Percentiles rank a stretch among this genome's conserved stretches.
Evolutionary conservation across 805 yeast species (phyloP).

Genomic region (Ascoidea asiatica): DNA sequence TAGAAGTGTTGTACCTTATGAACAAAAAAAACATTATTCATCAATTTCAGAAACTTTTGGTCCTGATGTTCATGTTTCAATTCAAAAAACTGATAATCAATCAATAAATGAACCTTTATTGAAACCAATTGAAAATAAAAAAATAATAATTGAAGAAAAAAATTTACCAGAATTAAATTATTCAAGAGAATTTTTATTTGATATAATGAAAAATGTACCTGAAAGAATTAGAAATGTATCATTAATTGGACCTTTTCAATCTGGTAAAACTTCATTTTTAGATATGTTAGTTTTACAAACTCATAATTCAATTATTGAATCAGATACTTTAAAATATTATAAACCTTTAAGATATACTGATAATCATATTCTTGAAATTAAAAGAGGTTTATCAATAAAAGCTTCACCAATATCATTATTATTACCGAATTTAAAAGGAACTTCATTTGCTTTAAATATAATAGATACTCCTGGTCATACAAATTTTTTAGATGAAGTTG

Average conservation of each 20-base stretch:
- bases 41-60: constrained; percentile 36
- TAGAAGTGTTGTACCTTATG: constrained; percentile 22
- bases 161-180: constrained; percentile 47
- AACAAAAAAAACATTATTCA: constrained; percentile 31
- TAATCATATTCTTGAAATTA: constrained; percentile 52
- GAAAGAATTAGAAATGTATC: constrained; percentile 63
- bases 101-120: constrained; percentile 50
- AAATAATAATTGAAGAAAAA: constrained; percentile 34
- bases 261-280: constrained; percentile 75
- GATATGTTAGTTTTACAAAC: constrained; percentile 59
- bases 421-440: constrained; percentile 34
- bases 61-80: constrained; percentile 49
- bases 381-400: constrained; percentile 58
- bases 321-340: constrained; percentile 18
- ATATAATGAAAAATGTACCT: constrained; percentile 33
- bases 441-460: constrained; percentile 47
- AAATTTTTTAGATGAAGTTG: constrained; percentile 67
- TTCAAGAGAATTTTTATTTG: constrained; percentile 47
- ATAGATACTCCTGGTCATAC: constrained; percentile 90
- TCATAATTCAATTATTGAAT: constrained; percentile 30
- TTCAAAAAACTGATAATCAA: constrained; percentile 35
- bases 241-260: constrained; percentile 65
- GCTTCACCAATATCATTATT: constrained; percentile 49
- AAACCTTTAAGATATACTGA: constrained; percentile 55
- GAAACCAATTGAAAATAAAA: constrained; percentile 29